A percentile compares a stretch with the other conserved stretches of the same genome.
phyloP scores from a whole-genome alignment of 23 red algal species.

The Agarophyton chilense region DNA sequence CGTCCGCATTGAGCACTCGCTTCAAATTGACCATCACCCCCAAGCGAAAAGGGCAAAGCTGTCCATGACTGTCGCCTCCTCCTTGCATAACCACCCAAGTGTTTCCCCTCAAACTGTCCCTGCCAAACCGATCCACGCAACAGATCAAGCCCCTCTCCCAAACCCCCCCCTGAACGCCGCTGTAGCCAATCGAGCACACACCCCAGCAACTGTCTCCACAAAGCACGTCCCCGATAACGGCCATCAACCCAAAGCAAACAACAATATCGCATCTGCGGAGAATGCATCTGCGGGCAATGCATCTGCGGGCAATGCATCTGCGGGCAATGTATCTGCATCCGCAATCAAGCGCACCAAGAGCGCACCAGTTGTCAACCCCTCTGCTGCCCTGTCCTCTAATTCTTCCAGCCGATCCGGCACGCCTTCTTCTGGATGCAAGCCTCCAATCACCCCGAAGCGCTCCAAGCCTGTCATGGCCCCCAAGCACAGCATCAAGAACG shows the following conservation, averaged over 20 bases:
- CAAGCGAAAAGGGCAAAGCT: background rate
- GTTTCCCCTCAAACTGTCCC: background rate
- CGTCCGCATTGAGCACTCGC: background rate
- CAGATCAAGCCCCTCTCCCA: too few relatives aligned
- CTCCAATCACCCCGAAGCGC: slow-evolving; percentile 13
- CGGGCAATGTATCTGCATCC: background rate
- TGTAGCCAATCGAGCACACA: too few relatives aligned
- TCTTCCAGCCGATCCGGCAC: slow-evolving; percentile 30
- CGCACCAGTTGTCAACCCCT: background rate
- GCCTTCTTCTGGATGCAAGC: slow-evolving; percentile 14
- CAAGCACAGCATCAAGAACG: slow-evolving; percentile 5
- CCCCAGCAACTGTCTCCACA: too few relatives aligned
- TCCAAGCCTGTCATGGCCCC: slow-evolving; percentile 11
- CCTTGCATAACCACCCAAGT: background rate
- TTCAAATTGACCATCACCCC: background rate
- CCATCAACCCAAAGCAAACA: background rate
- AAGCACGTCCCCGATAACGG: too few relatives aligned
- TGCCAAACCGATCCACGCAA: too few relatives aligned
- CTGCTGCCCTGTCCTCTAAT: background rate
- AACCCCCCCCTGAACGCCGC: too few relatives aligned
- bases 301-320: too few relatives aligned
- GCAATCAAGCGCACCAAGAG: slow-evolving; percentile 1
- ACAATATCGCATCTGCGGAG: too few relatives aligned
- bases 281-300: too few relatives aligned
- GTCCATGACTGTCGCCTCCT: background rate